Evolutionary conservation across 257 asterid genomes (phyloP), one percentile per base, ranked within the genome.

Genomic region (Rhazya stricta): DNA sequence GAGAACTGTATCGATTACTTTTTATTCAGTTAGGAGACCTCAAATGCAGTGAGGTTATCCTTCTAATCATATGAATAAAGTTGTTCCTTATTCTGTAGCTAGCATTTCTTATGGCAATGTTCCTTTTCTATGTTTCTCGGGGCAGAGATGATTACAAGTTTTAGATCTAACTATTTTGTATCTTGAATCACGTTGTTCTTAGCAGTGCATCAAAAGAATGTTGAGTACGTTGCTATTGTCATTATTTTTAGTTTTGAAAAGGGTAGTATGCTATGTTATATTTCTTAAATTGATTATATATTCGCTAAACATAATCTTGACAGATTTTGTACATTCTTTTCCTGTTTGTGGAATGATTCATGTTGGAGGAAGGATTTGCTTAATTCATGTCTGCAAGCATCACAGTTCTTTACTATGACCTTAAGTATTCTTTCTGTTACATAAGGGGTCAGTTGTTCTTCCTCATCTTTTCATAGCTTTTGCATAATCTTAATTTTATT

Each of bases 161-260:
- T 37, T 54, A 34, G 66, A 51, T 37, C 76, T 32, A 23, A 54
- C 8, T 13, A n/a, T 45, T 43, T n/a, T 42, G 48, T 41, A 12
- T 41, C 6, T 72, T 67, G 65, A 71, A 60, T 37, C 19, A 74
- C 51, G 66, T 46, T 53, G 75, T 51, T 76, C 76, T 80, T 81
- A 76, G 89, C 74, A 83, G 85, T 79, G 34, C 73, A 46, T 74
- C n/a, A n/a, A n/a, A n/a, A n/a, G n/a, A n/a, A n/a, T n/a, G n/a
- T n/a, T n/a, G n/a, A n/a, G n/a, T n/a, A n/a, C n/a, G n/a, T n/a
- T n/a, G n/a, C n/a, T n/a, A n/a, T n/a, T n/a, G n/a, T n/a, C n/a
- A n/a, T n/a, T n/a, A n/a, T n/a, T n/a, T n/a, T n/a, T n/a, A n/a
- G n/a, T n/a, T n/a, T n/a, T n/a, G n/a, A n/a, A n/a, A n/a, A n/a